These are phyloP conservation scores for Friedmanniomyces endolithicus DNA, from an alignment of 495 filamentous ascomycete genomes.

Conservation along the genomic window DNA sequence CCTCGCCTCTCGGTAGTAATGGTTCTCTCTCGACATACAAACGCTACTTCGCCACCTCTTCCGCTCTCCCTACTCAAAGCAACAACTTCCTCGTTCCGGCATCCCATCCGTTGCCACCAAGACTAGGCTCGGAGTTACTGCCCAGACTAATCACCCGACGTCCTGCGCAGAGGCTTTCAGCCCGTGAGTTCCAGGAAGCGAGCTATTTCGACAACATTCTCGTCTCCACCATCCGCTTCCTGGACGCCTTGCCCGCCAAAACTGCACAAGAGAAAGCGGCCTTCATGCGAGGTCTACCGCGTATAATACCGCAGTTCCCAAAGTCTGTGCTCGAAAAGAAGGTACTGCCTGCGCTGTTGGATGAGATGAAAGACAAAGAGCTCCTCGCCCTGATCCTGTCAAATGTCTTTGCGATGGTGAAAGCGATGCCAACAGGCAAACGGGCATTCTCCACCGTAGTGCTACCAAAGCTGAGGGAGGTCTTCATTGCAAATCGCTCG, in stretches of 20 bases:
- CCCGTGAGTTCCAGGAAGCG: constrained; percentile 84
- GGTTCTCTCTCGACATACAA: constrained; percentile 70
- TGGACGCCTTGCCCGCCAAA: constrained; percentile 82
- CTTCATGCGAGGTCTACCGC: constrained; percentile 78
- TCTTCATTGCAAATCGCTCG: constrained; percentile 49
- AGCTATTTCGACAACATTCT: constrained; percentile 94
- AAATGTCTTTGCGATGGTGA: constrained; percentile 80
- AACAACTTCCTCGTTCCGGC: constrained; percentile 66
- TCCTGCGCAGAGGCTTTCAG: constrained; percentile 74
- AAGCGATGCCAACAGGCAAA: constrained; percentile 58
- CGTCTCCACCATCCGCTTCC: constrained; percentile 86
- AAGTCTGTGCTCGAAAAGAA: constrained; percentile 90
- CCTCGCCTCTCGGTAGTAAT: constrained; percentile 69
- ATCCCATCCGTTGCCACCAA: constrained; percentile 63
- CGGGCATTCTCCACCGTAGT: constrained; percentile 72
- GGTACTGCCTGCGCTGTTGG: constrained; percentile 70
- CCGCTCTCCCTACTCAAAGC: constrained; percentile 56
- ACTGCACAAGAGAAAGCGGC: constrained; percentile 79
- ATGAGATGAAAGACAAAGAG: constrained; percentile 85
- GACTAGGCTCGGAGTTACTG: constrained; percentile 59
- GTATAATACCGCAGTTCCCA: constrained; percentile 80
- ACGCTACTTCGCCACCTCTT: constrained; percentile 61
- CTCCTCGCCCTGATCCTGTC: constrained; percentile 71
- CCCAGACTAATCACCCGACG: constrained; percentile 74
- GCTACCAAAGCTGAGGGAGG: constrained; percentile 68